A percentile compares a stretch with the other conserved stretches of the same genome.
Evolutionary conservation across 371 early-diverging fungal species (phyloP).

Genomic region (Mucor circinelloides): DNA sequence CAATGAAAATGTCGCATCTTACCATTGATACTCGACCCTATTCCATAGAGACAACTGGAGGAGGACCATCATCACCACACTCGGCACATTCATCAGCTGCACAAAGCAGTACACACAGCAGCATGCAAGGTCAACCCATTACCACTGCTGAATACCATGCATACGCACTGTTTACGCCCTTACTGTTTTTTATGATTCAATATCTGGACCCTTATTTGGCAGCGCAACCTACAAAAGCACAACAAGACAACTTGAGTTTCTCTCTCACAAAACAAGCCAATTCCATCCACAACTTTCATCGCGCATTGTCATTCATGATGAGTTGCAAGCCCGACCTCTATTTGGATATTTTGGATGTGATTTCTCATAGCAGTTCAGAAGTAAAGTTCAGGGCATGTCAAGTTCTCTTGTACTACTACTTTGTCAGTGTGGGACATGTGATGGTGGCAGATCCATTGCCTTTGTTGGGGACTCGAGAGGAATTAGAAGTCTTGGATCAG

Average conservation of each 20-base stretch:
- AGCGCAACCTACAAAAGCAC: slow-evolving; percentile 9
- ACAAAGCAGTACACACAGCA: slow-evolving; percentile 16
- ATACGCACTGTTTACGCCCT: slow-evolving; percentile 43
- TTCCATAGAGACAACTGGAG: slow-evolving; percentile 1
- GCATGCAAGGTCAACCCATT: slow-evolving; percentile 4
- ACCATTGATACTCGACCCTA: slow-evolving; percentile 46
- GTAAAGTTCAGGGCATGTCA: slow-evolving; percentile 47
- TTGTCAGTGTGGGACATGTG: slow-evolving; percentile 54
- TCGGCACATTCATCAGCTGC: slow-evolving; percentile 15
- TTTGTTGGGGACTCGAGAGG: slow-evolving; percentile 30
- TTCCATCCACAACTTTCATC: slow-evolving; percentile 51
- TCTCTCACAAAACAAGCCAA: slow-evolving; percentile 29
- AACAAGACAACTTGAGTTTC: slow-evolving; percentile 25
- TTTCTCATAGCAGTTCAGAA: slow-evolving; percentile 46
- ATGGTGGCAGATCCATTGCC: slow-evolving; percentile 52
- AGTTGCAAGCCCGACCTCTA: slow-evolving; percentile 56
- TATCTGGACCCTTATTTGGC: slow-evolving; percentile 48
- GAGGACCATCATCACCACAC: not conserved
- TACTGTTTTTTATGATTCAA: slow-evolving; percentile 49
- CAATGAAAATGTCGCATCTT: slow-evolving; percentile 31
- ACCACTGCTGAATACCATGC: slow-evolving; percentile 19
- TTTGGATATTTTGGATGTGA: slow-evolving; percentile 55
- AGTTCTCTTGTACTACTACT: slow-evolving; percentile 45
- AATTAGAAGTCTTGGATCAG: slow-evolving; percentile 30
- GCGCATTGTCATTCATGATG: slow-evolving; percentile 53